Evolutionary conservation across 768 basidiomycete species (phyloP).

Genomic region (Favolaschia claudopus): DNA sequence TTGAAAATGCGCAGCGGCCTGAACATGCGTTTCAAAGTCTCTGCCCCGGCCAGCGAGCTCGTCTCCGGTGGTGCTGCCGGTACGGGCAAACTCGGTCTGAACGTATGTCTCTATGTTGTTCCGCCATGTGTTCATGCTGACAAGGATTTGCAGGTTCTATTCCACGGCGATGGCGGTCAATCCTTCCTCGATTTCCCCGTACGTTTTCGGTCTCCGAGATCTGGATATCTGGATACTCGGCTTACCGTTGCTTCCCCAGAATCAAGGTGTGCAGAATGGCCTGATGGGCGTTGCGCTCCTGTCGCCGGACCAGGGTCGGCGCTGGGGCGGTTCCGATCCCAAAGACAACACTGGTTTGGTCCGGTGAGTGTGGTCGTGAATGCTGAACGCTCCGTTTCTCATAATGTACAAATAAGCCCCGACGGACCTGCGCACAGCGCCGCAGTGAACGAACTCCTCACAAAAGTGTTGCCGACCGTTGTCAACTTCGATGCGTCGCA

Average conservation of each 20-base stretch:
- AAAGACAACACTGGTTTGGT: slow-evolving; percentile 16
- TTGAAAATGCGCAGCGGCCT: slow-evolving; percentile 25
- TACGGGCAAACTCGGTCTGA: slow-evolving; percentile 31
- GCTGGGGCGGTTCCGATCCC: slow-evolving; percentile 30
- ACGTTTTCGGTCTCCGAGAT: background rate
- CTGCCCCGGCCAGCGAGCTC: slow-evolving; percentile 33
- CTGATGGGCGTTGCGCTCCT: slow-evolving; percentile 31
- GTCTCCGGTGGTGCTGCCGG: slow-evolving; percentile 21
- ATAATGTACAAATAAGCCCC: slow-evolving; percentile 23
- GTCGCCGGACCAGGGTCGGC: slow-evolving; percentile 22
- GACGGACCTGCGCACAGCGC: slow-evolving; percentile 37
- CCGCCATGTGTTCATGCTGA: background rate
- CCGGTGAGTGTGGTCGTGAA: background rate
- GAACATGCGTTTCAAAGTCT: slow-evolving; percentile 38
- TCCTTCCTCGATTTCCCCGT: slow-evolving; percentile 32
- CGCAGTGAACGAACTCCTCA: slow-evolving; percentile 36
- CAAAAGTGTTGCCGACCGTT: slow-evolving; percentile 33
- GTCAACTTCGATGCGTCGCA: slow-evolving; percentile 35
- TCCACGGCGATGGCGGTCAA: slow-evolving; percentile 31
- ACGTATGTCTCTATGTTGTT: slow-evolving; percentile 18
- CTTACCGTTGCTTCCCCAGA: slow-evolving; percentile 2
- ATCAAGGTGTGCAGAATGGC: slow-evolving; percentile 28
- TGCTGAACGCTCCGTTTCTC: background rate
- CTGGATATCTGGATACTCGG: too few species aligned
- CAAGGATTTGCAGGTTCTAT: slow-evolving; percentile 26